Conservation (phyloP, 148 eudicot genomes). For the Hydrangea macrophylla region DNA sequence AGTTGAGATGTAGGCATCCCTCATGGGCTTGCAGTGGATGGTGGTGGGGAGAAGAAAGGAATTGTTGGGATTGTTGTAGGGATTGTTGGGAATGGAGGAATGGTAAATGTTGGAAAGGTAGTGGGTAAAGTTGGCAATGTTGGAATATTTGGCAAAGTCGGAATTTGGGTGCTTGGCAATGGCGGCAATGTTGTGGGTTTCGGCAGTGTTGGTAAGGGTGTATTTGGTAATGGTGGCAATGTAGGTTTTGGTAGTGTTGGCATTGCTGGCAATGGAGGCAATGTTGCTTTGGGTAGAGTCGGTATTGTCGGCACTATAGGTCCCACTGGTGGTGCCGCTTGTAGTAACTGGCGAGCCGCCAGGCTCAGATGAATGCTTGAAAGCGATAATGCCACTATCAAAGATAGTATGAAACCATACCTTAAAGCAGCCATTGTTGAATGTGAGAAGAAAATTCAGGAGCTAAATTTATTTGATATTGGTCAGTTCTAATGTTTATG, state of each 20-base stretch:
- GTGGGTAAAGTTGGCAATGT: conserved; percentile 3
- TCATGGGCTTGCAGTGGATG: conserved; percentile 23
- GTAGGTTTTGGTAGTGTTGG: conserved; percentile 7
- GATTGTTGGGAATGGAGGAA: conserved; percentile 14
- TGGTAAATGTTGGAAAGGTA: conserved; percentile 21
- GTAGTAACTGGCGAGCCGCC: conserved; percentile 7
- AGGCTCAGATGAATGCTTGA: no score
- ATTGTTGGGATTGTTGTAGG: conserved; percentile 11
- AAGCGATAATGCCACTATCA: neutral
- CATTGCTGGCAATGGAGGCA: no score
- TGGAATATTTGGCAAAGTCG: no score
- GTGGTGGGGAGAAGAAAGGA: conserved; percentile 23
- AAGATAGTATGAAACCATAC: neutral
- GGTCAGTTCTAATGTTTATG: no score
- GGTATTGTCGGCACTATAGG: no score
- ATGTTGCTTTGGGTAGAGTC: no score
- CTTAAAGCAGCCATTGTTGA: neutral
- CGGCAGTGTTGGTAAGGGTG: conserved; percentile 14
- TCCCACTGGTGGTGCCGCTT: neutral
- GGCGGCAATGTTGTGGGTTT: conserved; percentile 3
- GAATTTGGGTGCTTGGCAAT: neutral
- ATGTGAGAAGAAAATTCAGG: no score
- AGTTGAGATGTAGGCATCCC: neutral
- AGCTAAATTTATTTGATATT: no score
- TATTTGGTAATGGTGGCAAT: conserved; percentile 19